Conservation (phyloP, 2,329 filamentous ascomycete genomes). For the Trichoderma hamatum region DNA sequence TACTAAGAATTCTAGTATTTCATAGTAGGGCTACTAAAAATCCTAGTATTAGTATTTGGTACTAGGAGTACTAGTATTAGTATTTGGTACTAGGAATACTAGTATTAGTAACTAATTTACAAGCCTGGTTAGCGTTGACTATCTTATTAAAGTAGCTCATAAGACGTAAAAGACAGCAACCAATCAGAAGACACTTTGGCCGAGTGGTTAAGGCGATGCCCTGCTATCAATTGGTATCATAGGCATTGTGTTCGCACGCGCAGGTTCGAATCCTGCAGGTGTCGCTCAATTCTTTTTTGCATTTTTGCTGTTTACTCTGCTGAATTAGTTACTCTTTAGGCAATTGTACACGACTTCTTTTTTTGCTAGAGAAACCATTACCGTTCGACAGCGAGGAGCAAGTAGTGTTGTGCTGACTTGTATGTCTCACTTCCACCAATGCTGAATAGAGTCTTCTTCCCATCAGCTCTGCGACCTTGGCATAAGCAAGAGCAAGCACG, state of each 20-base stretch:
- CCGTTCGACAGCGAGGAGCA: background rate
- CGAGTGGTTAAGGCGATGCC: conserved; percentile 28
- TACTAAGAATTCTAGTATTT: too few species aligned
- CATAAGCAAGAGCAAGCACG: background rate
- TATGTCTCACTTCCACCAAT: background rate
- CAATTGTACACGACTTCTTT: too few species aligned
- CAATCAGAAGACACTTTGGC: conserved; percentile 28
- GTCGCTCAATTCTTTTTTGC: conserved; percentile 16
- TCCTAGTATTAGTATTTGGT: too few species aligned
- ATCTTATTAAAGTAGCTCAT: too few species aligned
- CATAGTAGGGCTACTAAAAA: too few species aligned
- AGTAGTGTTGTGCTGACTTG: background rate
- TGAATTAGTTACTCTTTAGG: background rate
- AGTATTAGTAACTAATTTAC: too few species aligned
- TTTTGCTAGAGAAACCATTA: background rate
- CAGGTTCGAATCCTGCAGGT: conserved; percentile 28
- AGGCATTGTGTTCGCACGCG: conserved; percentile 28
- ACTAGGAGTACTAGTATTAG: too few species aligned
- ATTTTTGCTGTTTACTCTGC: background rate
- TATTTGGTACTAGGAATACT: too few species aligned
- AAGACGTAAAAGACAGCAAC: too few species aligned
- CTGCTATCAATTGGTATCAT: conserved; percentile 22
- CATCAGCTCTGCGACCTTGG: background rate
- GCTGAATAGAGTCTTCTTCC: background rate
- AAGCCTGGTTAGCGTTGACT: too few species aligned